Evolutionary conservation across 1,284 basidiomycete genomes (phyloP).

Genomic region (Moesziomyces sp.): DNA sequence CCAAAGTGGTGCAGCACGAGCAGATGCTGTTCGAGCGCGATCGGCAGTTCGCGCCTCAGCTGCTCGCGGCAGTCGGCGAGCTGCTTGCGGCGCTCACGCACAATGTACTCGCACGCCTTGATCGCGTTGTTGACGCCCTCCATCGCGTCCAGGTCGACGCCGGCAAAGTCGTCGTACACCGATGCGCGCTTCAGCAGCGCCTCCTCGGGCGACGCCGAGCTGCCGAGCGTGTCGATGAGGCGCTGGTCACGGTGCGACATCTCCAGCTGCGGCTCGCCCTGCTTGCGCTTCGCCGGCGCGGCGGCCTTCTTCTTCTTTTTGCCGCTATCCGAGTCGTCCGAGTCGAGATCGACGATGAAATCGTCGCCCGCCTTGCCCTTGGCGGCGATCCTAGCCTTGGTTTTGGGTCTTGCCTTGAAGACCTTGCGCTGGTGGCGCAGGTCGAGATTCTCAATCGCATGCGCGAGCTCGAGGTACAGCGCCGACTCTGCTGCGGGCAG

Average conservation of each 20-base stretch:
- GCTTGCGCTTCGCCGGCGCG: constrained; percentile 35
- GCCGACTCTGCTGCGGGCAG: constrained; percentile 93
- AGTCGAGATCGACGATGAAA: constrained; percentile 25
- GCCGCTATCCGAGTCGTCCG: constrained; percentile 23
- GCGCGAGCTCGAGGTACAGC: constrained; percentile 94
- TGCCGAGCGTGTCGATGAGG: constrained; percentile 84
- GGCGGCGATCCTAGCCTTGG: constrained; percentile 15
- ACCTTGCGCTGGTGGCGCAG: constrained; percentile 72
- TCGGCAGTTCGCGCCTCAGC: constrained; percentile 75
- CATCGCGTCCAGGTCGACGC: constrained; percentile 42
- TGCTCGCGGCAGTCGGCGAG: constrained; percentile 82
- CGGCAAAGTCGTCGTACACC: constrained; percentile 51
- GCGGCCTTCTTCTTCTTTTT: constrained; percentile 25
- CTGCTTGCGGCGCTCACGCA: constrained; percentile 81
- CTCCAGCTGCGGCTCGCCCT: constrained; percentile 41
- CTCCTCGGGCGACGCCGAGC: constrained; percentile 75
- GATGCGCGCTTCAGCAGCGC: constrained; percentile 68
- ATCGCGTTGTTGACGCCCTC: constrained; percentile 71
- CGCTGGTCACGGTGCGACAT: constrained; percentile 82
- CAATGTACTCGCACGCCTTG: constrained; percentile 91
- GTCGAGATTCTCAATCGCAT: constrained; percentile 86
- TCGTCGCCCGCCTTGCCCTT: constrained; percentile 7
- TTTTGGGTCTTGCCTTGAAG: constrained; percentile 36
- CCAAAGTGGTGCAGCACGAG: constrained; percentile 76
- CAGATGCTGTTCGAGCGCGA: constrained; percentile 71